Base-by-base conservation (phyloP, 2,329 filamentous ascomycete genomes). In the Myriosclerotinia scirpicola region DNA sequence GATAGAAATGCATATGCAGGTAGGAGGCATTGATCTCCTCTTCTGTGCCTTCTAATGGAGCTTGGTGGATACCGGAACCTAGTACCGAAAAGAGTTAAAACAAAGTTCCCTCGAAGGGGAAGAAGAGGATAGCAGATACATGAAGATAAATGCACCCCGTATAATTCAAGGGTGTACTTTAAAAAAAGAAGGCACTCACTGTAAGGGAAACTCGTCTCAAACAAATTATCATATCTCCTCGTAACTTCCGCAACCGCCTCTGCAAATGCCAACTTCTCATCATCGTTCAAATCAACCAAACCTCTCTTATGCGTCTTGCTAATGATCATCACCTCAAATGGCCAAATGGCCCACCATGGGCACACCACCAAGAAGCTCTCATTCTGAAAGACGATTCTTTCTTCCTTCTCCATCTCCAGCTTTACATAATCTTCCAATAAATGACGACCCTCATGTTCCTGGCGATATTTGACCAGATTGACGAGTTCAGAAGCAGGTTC, bases 281-380 rank as follows among this genome's bases (percentile, higher is more conserved):
- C 79, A 12, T 84, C 83, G 60, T 84, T 85, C 48, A 99, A 83
- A 77, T 99, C 94, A 20, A 97, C 88, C 55, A 99, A 83, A 1
- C 90, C 90, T 53, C 93, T 87, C 71, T 93, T 90, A 77, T 97
- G 93, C 69, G 87, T 83, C 80, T 92, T 96, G 69, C 91, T 87
- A 40, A 97, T 83, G 68, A 99, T 85, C 82, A 99, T 90, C 56
- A 94, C 90, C 81, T 99, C 95, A 69, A 97, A 99, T 0, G 95
- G 95, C 95, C 95, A 99, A 22, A 92, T 85, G 0, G 92, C 95
- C 95, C 95, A 99, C 93, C 95, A 99, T 0, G 95, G 95, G 75
- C 93, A 97, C 20, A 98, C 86, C 0, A 93, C 89, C 53, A 97
- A 81, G 78, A 98, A 99, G 0, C 83, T 83, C 14, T 85, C 85